These are phyloP conservation scores for Quercus suber DNA, from an alignment of 306 rosid genomes.

Conservation along the genomic window DNA sequence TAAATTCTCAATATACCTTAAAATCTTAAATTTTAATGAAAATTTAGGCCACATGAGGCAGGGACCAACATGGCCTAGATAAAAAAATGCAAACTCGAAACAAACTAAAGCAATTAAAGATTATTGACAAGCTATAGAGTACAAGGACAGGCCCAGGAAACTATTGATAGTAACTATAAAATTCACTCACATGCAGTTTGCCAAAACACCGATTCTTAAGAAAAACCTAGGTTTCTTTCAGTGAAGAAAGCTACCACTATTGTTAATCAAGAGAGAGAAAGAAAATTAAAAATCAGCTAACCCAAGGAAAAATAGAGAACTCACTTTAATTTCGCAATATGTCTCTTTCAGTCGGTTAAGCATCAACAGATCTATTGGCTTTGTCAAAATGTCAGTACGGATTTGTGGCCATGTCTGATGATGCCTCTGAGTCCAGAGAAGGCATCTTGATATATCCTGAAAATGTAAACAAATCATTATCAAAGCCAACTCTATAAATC, in stretches of 20 bases:
- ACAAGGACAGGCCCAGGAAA: no score
- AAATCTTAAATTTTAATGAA: no score
- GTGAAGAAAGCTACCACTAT: not conserved
- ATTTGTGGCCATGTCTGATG: slow-evolving; percentile 97
- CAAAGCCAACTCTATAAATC: not conserved
- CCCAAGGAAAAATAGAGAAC: slow-evolving; percentile 15
- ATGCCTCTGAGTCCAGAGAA: slow-evolving; percentile 97
- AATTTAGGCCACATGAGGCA: no score
- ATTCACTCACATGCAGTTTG: not conserved
- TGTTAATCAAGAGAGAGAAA: not conserved
- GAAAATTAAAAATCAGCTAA: not conserved
- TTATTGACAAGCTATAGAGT: no score
- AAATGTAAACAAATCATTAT: slow-evolving; percentile 9
- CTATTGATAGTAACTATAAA: no score
- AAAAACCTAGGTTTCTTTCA: no score
- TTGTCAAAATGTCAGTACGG: slow-evolving; percentile 75
- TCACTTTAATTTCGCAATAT: slow-evolving; percentile 86
- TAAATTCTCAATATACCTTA: no score
- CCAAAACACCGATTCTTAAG: not conserved
- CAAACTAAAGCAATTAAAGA: no score
- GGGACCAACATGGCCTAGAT: no score
- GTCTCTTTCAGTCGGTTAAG: slow-evolving; percentile 80
- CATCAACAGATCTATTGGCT: slow-evolving; percentile 83
- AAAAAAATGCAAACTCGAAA: no score
- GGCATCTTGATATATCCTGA: slow-evolving; percentile 92